phyloP scores from a whole-genome alignment of 441 rosid species.

The Raphanus hybrid region DNA sequence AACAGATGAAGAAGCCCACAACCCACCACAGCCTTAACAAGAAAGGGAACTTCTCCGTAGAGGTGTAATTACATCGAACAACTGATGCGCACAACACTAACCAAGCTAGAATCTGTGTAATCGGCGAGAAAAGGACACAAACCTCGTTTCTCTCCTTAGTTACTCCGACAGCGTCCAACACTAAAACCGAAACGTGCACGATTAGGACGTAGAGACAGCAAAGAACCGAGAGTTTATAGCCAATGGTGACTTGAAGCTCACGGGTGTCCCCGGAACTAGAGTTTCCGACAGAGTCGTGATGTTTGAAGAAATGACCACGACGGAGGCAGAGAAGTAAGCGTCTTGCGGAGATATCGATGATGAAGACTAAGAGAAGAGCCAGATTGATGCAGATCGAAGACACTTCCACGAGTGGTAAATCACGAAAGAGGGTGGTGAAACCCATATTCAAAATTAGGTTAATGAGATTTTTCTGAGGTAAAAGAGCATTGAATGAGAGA shows the following conservation, averaged over 20 bases:
- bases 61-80: constrained; percentile 83
- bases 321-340: background rate
- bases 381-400: background rate
- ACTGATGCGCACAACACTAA: constrained; percentile 65
- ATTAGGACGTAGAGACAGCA: constrained; percentile 82
- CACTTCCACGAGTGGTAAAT: background rate
- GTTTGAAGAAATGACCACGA: background rate
- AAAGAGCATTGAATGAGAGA: no score
- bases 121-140: constrained; percentile 57
- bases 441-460: background rate
- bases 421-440: background rate
- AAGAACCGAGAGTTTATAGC: constrained; percentile 51
- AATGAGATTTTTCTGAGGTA: no score
- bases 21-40: constrained; percentile 93
- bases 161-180: constrained; percentile 68
- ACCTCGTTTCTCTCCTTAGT: constrained; percentile 44
- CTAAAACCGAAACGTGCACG: constrained; percentile 72
- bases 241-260: background rate
- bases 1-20: constrained; percentile 69
- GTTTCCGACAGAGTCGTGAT: background rate
- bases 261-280: background rate
- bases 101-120: constrained; percentile 87
- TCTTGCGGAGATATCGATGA: background rate
- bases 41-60: constrained; percentile 76
- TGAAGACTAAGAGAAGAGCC: background rate